phyloP scores from a whole-genome alignment of 305 asterid genomes.

The Striga hermonthica region DNA sequence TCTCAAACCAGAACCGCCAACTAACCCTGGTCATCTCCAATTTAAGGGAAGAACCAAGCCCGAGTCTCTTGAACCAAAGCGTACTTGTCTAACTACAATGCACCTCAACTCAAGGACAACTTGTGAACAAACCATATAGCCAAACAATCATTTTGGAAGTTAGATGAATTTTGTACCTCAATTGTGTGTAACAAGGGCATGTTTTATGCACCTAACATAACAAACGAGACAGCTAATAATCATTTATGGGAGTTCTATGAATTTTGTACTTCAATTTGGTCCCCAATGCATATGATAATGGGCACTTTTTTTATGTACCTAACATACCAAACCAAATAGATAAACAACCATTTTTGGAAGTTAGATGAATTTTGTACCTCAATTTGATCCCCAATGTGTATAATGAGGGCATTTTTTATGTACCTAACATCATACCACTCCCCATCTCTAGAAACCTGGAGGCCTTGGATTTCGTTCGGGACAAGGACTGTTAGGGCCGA shows the following conservation, averaged over 20 bases:
- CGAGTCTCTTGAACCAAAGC: no score
- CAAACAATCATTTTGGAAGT: not conserved
- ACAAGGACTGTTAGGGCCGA: constrained; percentile 52
- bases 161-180: constrained; percentile 38
- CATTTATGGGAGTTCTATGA: no score
- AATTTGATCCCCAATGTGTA: constrained; percentile 63
- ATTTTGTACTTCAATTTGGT: no score
- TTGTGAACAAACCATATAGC: no score
- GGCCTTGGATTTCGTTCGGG: constrained; percentile 66
- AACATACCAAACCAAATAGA: not conserved
- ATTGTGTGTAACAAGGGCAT: constrained; percentile 54
- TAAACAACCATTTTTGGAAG: not conserved
- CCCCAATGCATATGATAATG: no score
- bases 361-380: constrained; percentile 39
- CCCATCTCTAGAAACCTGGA: constrained; percentile 49
- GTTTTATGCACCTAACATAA: constrained; percentile 53
- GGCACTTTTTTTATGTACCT: no score
- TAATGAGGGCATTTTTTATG: constrained; percentile 55
- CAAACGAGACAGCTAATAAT: no score
- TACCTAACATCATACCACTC: constrained; percentile 58
- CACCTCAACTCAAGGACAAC: no score
- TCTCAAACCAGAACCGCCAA: no score
- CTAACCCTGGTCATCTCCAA: no score
- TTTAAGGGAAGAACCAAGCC: no score
- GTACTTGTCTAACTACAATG: no score